Conservation (phyloP, 208 protist species). For the Acanthamoeba royreba region DNA sequence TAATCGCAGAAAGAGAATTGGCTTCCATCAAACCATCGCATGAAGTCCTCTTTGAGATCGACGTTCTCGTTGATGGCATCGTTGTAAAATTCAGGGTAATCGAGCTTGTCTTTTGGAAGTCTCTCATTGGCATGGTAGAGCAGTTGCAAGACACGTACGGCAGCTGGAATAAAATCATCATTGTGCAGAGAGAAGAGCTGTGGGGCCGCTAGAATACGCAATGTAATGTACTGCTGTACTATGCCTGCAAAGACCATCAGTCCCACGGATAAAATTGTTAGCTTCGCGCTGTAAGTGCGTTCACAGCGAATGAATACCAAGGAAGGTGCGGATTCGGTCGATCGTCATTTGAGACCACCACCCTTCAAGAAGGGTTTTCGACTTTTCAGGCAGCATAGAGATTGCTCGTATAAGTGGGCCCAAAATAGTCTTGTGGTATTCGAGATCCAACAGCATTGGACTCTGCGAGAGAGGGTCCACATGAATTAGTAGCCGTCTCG, state of each 20-base stretch:
- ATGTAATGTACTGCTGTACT: slow-evolving; percentile 40
- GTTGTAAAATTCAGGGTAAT: slow-evolving; percentile 42
- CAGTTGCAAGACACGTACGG: neutral
- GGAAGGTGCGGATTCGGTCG: neutral
- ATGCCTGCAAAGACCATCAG: neutral
- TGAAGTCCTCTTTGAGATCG: slow-evolving; percentile 14
- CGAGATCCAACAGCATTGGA: slow-evolving; percentile 36
- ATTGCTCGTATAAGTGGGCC: slow-evolving; percentile 1
- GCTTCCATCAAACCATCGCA: neutral
- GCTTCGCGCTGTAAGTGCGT: neutral
- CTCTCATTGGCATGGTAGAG: neutral
- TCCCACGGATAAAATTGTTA: neutral
- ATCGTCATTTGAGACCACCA: neutral
- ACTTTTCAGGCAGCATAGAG: neutral
- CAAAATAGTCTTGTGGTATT: slow-evolving; percentile 35
- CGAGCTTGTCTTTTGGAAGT: neutral
- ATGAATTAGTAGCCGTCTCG: too few relatives aligned
- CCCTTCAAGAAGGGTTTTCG: neutral
- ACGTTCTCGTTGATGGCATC: slow-evolving; percentile 21
- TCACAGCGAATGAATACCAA: neutral
- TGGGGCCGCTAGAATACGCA: neutral
- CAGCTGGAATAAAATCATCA: slow-evolving; percentile 12
- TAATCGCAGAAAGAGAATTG: slow-evolving; percentile 25
- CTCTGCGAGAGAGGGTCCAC: too few relatives aligned
- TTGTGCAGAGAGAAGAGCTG: slow-evolving; percentile 9